phyloP scores from a whole-genome alignment of 2,329 filamentous ascomycete species.

The Xylariomycetidae sp. region DNA sequence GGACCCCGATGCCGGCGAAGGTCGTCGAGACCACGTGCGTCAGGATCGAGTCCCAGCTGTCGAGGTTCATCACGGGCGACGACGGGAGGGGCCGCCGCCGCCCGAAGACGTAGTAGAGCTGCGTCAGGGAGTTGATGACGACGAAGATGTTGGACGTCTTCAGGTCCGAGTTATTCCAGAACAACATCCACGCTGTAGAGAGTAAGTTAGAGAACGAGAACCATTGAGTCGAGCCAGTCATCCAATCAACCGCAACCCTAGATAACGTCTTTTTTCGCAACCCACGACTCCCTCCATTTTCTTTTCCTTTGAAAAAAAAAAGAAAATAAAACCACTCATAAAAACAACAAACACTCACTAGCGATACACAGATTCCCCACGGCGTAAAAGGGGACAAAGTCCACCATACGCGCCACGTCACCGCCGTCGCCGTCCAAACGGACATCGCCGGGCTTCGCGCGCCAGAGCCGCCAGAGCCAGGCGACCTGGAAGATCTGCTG shows the following conservation, averaged over 20 bases:
- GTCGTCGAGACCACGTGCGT: conserved; percentile 56
- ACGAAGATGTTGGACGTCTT: conserved; percentile 52
- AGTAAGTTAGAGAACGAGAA: too few species aligned
- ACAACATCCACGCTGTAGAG: conserved; percentile 51
- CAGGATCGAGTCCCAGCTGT: conserved; percentile 45
- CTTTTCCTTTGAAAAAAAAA: too few species aligned
- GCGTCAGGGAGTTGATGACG: conserved; percentile 48
- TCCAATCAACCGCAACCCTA: too few species aligned
- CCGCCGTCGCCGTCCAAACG: too few species aligned
- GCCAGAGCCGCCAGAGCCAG: conserved; percentile 54
- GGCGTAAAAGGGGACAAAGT: conserved; percentile 50
- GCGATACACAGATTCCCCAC: conserved; percentile 57
- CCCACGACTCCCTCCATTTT: too few species aligned
- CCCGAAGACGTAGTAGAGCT: conserved; percentile 49
- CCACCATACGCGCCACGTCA: conserved; percentile 43
- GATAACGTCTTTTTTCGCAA: too few species aligned
- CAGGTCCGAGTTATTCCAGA: conserved; percentile 52
- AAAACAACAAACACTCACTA: conserved; percentile 32
- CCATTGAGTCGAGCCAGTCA: too few species aligned
- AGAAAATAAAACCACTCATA: too few species aligned
- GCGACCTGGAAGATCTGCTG: conserved; percentile 55
- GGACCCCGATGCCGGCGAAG: conserved; percentile 55
- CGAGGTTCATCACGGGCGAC: conserved; percentile 50
- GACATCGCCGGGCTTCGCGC: too few species aligned
- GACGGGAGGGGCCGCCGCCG: conserved; percentile 38